Conservation (phyloP, 768 basidiomycete species). For the Mycena kentingensis region DNA sequence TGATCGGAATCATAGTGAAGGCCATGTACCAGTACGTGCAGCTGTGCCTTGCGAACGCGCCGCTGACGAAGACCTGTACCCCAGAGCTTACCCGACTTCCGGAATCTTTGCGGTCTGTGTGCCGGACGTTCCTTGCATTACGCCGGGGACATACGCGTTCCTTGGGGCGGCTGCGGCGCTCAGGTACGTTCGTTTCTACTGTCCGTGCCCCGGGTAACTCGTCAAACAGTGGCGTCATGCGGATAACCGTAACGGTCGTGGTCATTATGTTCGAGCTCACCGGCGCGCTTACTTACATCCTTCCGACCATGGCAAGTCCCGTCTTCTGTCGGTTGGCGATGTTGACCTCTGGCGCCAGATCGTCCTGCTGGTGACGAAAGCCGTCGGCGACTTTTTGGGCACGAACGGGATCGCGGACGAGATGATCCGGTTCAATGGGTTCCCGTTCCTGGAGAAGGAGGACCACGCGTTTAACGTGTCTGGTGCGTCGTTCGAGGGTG, state of each 20-base stretch:
- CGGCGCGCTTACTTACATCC: conserved; percentile 93
- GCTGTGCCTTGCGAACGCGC: no score
- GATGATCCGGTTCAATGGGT: conserved; percentile 96
- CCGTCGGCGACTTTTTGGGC: conserved; percentile 93
- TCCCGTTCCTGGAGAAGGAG: conserved; percentile 95
- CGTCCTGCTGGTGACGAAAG: conserved; percentile 93
- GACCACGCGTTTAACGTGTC: conserved; percentile 90
- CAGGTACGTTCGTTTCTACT: conserved; percentile 51
- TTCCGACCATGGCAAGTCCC: conserved; percentile 89
- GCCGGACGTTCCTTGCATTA: conserved; percentile 94
- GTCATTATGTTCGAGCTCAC: conserved; percentile 99
- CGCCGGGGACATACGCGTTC: conserved; percentile 97
- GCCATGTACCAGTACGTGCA: conserved; percentile 80
- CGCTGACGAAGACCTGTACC: no score
- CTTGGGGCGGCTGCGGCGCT: conserved; percentile 95
- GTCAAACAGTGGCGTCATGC: conserved; percentile 81
- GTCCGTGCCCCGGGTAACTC: conserved; percentile 1
- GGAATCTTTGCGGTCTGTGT: conserved; percentile 90
- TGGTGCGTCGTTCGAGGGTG: conserved; percentile 51
- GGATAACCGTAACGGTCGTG: conserved; percentile 96
- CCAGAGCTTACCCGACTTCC: conserved; percentile 71
- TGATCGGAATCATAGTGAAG: conserved; percentile 96
- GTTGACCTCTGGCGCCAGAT: conserved; percentile 56
- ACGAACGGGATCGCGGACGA: conserved; percentile 95
- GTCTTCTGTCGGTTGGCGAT: background rate